Evolutionary conservation across 2,329 filamentous ascomycete species (phyloP), one percentile per base, ranked within the genome.

Genomic region (Fusarium buxicola): DNA sequence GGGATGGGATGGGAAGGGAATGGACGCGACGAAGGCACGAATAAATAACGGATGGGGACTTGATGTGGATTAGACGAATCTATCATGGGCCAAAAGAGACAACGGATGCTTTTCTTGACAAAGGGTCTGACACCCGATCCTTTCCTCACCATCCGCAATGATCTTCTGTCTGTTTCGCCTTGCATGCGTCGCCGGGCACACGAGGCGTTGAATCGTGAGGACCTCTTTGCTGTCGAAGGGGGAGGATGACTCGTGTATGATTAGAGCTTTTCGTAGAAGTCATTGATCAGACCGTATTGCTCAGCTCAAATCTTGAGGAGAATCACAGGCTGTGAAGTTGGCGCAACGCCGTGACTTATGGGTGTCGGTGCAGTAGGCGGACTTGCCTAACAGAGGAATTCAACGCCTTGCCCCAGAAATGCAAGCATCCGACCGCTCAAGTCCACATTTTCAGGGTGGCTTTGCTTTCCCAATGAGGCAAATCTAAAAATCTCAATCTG

Each of bases 31-130:
- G 68, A 67, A 63, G 63, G 67, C 43, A 70, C 55, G 68, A 69
- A 68, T 58, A 57, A 67, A 62, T 69, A 62, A 59, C 55, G 68
- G 64, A 70, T 54, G 56, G 65, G 50, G 62, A 67, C 49, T 55
- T 46, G 36, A 64, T 66, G 63, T 60, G 65, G 61, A 69, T 65
- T 65, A 60, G 64, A 70, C 55, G 68, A 66, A 63, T 68, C 63
- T 66, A 68, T 62, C 61, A 70, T 59, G 66, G 66, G 58, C 57
- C 55, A 61, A 61, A 69, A 70, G 63, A 69, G 66, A 69, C 57
- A 59, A 70, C 59, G 68, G 64, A 68, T 60, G 58, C 55, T 65
- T 70, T 62, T 47, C 44, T 60, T 48, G 46, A 49, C 54, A 18
- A 34, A 58, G 54, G 43, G 55, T 59, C 27, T 53, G 39, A 55